phyloP scores from a whole-genome alignment of 139 green algal species.

The Closterium sp. region DNA sequence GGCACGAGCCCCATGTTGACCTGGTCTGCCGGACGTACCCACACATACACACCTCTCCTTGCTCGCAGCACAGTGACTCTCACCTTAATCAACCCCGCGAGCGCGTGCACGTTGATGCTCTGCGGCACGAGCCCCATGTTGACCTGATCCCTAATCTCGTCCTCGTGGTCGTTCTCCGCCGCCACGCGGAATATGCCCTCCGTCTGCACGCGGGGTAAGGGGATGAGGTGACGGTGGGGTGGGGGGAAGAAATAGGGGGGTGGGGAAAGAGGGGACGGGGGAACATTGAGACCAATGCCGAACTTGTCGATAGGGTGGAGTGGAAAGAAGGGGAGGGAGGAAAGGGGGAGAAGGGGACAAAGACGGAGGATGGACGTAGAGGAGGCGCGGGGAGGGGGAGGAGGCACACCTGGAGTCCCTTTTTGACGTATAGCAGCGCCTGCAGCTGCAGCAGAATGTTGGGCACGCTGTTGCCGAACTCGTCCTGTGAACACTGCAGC shows the following conservation, averaged over 20 bases:
- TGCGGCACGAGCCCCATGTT: conserved; percentile 32
- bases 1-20: conserved; percentile 26
- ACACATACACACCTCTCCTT: too few relatives aligned
- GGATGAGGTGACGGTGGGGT: neutral
- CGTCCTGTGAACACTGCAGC: conserved; percentile 30
- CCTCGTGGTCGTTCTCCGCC: conserved; percentile 38
- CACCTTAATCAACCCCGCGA: conserved; percentile 32
- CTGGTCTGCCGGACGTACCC: neutral
- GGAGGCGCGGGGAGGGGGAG: neutral
- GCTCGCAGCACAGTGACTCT: conserved; percentile 1
- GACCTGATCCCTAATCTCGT: conserved; percentile 21
- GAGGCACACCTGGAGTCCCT: conserved; percentile 3
- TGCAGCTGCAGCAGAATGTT: conserved; percentile 37
- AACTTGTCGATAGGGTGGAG: neutral
- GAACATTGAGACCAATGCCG: neutral
- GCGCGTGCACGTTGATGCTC: neutral
- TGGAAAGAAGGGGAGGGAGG: neutral
- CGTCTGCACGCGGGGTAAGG: neutral
- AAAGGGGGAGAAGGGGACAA: neutral
- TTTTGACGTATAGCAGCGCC: conserved; percentile 30
- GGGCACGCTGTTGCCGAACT: conserved; percentile 37
- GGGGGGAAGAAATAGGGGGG: neutral
- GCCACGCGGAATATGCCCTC: conserved; percentile 37
- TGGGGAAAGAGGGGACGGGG: neutral
- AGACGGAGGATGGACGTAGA: neutral